These are phyloP conservation scores for Salmacisia buchloeana DNA, from an alignment of 1,284 basidiomycete species.

Conservation along the genomic window DNA sequence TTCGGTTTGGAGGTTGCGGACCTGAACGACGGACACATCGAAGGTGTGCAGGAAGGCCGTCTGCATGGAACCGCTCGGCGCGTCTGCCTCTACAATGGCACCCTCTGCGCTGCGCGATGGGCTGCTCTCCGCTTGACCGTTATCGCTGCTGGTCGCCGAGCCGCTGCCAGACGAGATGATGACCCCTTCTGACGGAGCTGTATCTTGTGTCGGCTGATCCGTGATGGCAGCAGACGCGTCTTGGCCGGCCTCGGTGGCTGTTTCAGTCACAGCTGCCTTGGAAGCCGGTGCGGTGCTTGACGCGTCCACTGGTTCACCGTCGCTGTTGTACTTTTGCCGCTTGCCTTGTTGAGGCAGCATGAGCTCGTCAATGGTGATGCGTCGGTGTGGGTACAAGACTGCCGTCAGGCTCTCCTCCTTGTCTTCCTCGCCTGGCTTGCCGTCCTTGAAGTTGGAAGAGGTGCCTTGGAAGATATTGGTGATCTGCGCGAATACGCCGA, in stretches of 20 bases:
- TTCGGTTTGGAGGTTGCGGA: slow-evolving; percentile 72
- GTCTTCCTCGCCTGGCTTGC: slow-evolving; percentile 68
- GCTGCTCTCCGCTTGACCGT: background rate
- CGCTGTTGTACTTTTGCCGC: slow-evolving; percentile 1
- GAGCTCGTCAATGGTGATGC: slow-evolving; percentile 84
- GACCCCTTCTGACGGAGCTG: background rate
- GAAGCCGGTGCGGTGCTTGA: too few species aligned
- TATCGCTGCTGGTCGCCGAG: background rate
- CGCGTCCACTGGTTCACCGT: background rate
- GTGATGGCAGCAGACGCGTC: background rate
- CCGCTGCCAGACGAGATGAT: background rate
- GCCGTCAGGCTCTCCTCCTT: slow-evolving; percentile 82
- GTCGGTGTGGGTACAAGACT: slow-evolving; percentile 87
- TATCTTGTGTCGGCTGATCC: background rate
- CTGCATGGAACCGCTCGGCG: slow-evolving; percentile 59
- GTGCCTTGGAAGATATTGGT: slow-evolving; percentile 72
- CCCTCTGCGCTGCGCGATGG: background rate
- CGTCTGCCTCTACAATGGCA: slow-evolving; percentile 5
- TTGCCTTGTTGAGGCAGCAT: slow-evolving; percentile 35
- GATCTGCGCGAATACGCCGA: slow-evolving; percentile 96
- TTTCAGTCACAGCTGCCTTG: background rate
- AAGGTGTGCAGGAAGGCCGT: slow-evolving; percentile 87
- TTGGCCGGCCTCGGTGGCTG: background rate
- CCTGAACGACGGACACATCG: slow-evolving; percentile 81
- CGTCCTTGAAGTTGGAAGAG: slow-evolving; percentile 18